Evolutionary conservation across 257 asterid genomes (phyloP), one percentile per base, ranked within the genome.

Genomic region (Datura wrightii): DNA sequence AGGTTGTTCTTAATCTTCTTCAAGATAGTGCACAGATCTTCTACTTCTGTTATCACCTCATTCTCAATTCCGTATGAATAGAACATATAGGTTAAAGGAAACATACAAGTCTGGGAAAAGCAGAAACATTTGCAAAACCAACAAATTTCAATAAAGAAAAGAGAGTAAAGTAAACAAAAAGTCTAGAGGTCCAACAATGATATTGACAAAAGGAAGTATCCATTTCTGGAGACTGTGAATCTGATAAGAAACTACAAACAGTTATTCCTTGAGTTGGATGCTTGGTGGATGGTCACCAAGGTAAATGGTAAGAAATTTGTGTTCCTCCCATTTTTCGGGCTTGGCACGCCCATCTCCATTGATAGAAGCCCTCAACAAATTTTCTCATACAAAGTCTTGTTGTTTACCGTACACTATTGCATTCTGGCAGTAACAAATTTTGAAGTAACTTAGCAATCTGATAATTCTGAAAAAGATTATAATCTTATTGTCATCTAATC

Each of bases 281-380:
- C n/a, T 72, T 72, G 10, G 58, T 72, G 80, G 79, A 46, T n/a
- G 58, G 58, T 72, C 80, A 48, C 37, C 80, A 46, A 48, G 13
- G 80, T 74, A 48, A 19, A 72, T 46, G 10, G 19, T 48, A 46
- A 74, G 59, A 48, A 74, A 19, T 19, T 46, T 74, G 3, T 31
- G 8, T 31, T 50, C 46, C 31, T 76, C 46, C 31, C 31, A 31
- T 11, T 48, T 9, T 74, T 19, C 13, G 80, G 80, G 80, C 59
- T 74, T 13, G 16, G 79, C 18, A 18, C 41, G 80, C 10, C 13
- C 80, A 72, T 46, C 41, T 10, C 58, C 80, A 72, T 7, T 46
- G 56, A 72, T 50, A 76, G 41, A 76, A 50, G 46, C 5, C 8
- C 46, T 76, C 31, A 11, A 76, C 14, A 76, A 13, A 76, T 76